phyloP scores from a whole-genome alignment of 2,329 filamentous ascomycete genomes.

The Aspergillus novoparasiticus region DNA sequence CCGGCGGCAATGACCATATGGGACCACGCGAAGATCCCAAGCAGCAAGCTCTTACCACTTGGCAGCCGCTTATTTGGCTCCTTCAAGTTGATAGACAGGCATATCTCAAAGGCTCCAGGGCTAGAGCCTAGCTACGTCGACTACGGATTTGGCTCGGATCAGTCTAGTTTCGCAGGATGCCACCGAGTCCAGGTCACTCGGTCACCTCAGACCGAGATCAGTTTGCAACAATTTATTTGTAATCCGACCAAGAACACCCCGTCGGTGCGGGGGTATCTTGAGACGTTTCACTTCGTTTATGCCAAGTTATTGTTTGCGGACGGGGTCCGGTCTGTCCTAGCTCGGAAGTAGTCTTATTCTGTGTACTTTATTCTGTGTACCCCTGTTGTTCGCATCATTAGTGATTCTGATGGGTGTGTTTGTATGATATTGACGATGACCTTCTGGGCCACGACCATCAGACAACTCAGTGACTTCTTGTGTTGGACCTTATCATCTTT shows the following conservation, averaged over 20 bases:
- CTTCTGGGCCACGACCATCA: background rate
- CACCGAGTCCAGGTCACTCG: constrained; percentile 20
- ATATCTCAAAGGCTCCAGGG: constrained; percentile 8
- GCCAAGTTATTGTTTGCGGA: background rate
- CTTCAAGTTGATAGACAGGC: constrained; percentile 19
- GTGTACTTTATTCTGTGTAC: background rate
- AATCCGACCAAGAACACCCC: constrained; percentile 19
- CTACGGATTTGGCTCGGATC: constrained; percentile 21
- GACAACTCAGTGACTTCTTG: background rate
- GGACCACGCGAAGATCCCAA: constrained; percentile 8
- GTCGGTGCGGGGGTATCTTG: background rate
- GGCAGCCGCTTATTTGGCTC: constrained; percentile 17
- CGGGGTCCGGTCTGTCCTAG: background rate
- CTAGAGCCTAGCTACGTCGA: constrained; percentile 17
- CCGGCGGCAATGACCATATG: constrained; percentile 8
- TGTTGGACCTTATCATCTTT: background rate
- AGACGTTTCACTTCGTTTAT: background rate
- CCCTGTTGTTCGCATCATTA: background rate
- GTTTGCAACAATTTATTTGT: constrained; percentile 19
- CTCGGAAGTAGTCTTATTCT: background rate
- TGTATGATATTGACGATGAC: background rate
- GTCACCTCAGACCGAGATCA: background rate
- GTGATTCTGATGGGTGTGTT: background rate
- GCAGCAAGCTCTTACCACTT: constrained; percentile 9
- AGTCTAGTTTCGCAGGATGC: constrained; percentile 15